phyloP scores from a whole-genome alignment of 768 basidiomycete genomes.

The Russula compacta region DNA sequence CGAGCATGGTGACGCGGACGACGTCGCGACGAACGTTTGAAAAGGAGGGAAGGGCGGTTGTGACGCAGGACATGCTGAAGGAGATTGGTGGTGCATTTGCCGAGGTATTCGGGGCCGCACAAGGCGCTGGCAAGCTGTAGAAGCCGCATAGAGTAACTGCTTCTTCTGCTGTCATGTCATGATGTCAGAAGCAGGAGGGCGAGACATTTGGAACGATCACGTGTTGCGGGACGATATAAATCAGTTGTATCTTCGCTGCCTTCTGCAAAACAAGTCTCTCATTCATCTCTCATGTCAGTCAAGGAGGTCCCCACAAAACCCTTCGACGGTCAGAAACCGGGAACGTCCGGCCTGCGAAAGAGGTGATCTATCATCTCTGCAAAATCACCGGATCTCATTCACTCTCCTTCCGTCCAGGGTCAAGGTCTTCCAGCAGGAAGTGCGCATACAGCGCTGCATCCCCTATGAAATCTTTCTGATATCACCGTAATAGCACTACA shows the following conservation, averaged over 20 bases:
- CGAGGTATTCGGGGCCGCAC: slow-evolving; percentile 51
- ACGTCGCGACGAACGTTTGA: slow-evolving; percentile 69
- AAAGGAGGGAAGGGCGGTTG: slow-evolving; percentile 68
- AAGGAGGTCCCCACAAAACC: slow-evolving; percentile 76
- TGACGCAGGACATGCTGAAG: slow-evolving; percentile 44
- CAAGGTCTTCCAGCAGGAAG: slow-evolving; percentile 97
- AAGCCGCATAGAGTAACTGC: neutral
- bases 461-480: slow-evolving; percentile 19
- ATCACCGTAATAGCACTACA: slow-evolving; percentile 62
- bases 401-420: slow-evolving; percentile 44
- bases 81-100: slow-evolving; percentile 57
- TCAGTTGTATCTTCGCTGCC: neutral
- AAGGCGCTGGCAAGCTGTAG: slow-evolving; percentile 26
- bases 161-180: neutral
- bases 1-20: slow-evolving; percentile 81
- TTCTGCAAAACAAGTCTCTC: neutral
- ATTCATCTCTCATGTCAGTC: slow-evolving; percentile 34
- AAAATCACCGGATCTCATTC: neutral
- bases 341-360: slow-evolving; percentile 96
- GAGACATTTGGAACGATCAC: slow-evolving; percentile 5
- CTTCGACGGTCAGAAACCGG: slow-evolving; percentile 92
- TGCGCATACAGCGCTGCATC: slow-evolving; percentile 27
- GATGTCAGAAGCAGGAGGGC: neutral
- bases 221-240: slow-evolving; percentile 13
- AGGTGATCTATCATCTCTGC: slow-evolving; percentile 40